Conservation (phyloP, 192 early-diverging fungal species). For the Coemansia sp. region DNA sequence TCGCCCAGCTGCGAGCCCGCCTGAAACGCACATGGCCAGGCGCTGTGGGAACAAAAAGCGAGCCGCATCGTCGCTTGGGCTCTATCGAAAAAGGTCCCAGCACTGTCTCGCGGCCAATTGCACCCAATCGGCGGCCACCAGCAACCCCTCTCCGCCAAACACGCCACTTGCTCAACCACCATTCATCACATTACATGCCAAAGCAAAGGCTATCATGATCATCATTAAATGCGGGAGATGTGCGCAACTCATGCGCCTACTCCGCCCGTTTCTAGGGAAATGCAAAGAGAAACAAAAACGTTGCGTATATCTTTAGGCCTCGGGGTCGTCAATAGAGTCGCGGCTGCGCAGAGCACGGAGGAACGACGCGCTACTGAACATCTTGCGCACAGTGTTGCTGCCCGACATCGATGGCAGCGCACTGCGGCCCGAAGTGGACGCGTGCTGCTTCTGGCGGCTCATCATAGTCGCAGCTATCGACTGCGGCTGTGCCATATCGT, state of each 20-base stretch:
- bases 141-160: background rate
- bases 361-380: slow-evolving; percentile 48
- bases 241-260: slow-evolving; percentile 17
- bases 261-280: background rate
- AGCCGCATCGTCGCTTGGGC: background rate
- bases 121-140: slow-evolving; percentile 23
- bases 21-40: no score
- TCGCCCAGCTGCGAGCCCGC: no score
- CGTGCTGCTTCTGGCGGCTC: slow-evolving; percentile 14
- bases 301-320: background rate
- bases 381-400: slow-evolving; percentile 47
- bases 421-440: slow-evolving; percentile 9
- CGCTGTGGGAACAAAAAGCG: background rate
- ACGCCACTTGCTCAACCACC: no score
- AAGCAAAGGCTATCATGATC: no score
- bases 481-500: slow-evolving; percentile 14
- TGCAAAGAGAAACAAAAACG: background rate
- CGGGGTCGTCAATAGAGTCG: slow-evolving; percentile 44
- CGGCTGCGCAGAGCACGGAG: slow-evolving; percentile 51
- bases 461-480: slow-evolving; percentile 32
- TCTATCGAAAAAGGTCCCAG: background rate
- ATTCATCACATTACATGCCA: no score
- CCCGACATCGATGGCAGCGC: slow-evolving; percentile 16
- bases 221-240: background rate
- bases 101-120: slow-evolving; percentile 23